Evolutionary conservation across 192 early-diverging fungal genomes (phyloP), one percentile per base, ranked within the genome.

Genomic region (Phycomyces nitens): DNA sequence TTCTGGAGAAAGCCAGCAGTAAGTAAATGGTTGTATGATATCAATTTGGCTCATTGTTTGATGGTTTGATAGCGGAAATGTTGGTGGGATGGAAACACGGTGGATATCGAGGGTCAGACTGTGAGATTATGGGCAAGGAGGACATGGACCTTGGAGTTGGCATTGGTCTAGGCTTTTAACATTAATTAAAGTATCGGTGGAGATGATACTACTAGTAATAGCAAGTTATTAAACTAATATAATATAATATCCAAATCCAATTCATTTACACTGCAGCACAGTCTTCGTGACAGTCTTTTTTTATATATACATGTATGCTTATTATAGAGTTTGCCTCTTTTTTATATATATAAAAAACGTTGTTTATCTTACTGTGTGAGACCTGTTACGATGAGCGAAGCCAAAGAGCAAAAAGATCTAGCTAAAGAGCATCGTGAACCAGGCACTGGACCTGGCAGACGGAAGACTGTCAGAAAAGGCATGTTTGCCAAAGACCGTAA

Each of bases 1-100:
- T 92, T 92, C 43, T 92, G 86, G 84, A 87, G 87, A 80, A 92
- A 92, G 64, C 88, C 89, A 6, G 89, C 89, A 10, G 82, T 84
- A 80, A 59, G 75, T 78, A 43, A 16, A 10, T 41, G 26, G 6
- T 55, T 34, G 14, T 14, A 27, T 53, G n/a, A n/a, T n/a, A n/a
- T n/a, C n/a, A n/a, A n/a, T n/a, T n/a, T n/a, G n/a, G n/a, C n/a
- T 49, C 38, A 22, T 15, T 24, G 11, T 52, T 11, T 57, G 49
- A 29, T 21, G 51, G 40, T 59, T 54, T 55, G 42, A 56, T 70
- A 84, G 66, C 81, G 89, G 69, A 92, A 92, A 72, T 92, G 89
- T 72, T 92, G 89, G 89, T 92, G 89, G 89, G 89, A 92, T 71
- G 87, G 88, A 18, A 82, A 79, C 38, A 85, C 86, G 53, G 84